A percentile compares a stretch with the other conserved stretches of the same genome.
These are phyloP conservation scores for Fusarium sp. DNA, from an alignment of 2,329 filamentous ascomycete species.

Conservation along the genomic window DNA sequence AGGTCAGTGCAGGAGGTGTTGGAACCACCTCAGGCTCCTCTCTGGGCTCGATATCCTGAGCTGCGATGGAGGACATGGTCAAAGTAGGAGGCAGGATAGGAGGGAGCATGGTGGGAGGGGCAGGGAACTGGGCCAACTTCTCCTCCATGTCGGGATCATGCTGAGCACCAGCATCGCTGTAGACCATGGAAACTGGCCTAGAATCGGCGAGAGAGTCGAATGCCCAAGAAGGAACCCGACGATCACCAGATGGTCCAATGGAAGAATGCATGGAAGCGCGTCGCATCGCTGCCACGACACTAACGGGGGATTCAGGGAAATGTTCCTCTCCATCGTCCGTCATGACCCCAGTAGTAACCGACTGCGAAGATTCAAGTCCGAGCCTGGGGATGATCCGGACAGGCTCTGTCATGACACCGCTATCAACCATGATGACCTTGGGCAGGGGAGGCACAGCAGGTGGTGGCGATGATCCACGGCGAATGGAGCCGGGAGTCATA, in stretches of 20 bases:
- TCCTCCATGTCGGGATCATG: slow-evolving; percentile 64
- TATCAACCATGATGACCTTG: slow-evolving; percentile 70
- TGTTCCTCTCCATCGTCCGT: slow-evolving; percentile 37
- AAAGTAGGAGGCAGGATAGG: slow-evolving; percentile 55
- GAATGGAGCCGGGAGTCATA: slow-evolving; percentile 63
- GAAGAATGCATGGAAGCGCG: slow-evolving; percentile 61
- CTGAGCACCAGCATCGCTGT: slow-evolving; percentile 67
- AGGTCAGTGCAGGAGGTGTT: slow-evolving; percentile 52
- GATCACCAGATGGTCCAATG: slow-evolving; percentile 47
- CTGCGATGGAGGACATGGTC: slow-evolving; percentile 60
- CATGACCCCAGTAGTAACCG: slow-evolving; percentile 21
- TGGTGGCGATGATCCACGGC: slow-evolving; percentile 60
- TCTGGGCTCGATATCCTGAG: slow-evolving; percentile 60
- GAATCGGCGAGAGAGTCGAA: slow-evolving; percentile 47
- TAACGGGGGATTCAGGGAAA: slow-evolving; percentile 43
- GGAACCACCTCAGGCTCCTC: slow-evolving; percentile 53
- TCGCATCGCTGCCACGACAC: slow-evolving; percentile 51
- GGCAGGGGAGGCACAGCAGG: slow-evolving; percentile 65
- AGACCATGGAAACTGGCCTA: slow-evolving; percentile 64
- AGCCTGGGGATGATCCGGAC: slow-evolving; percentile 55
- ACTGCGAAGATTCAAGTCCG: slow-evolving; percentile 20
- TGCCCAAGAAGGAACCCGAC: slow-evolving; percentile 44
- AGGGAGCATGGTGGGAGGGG: slow-evolving; percentile 62
- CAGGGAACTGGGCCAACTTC: slow-evolving; percentile 67
- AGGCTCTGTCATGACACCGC: slow-evolving; percentile 72